These are phyloP conservation scores for Sarocladium kiliense DNA, from an alignment of 2,329 filamentous ascomycete species.

Conservation along the genomic window DNA sequence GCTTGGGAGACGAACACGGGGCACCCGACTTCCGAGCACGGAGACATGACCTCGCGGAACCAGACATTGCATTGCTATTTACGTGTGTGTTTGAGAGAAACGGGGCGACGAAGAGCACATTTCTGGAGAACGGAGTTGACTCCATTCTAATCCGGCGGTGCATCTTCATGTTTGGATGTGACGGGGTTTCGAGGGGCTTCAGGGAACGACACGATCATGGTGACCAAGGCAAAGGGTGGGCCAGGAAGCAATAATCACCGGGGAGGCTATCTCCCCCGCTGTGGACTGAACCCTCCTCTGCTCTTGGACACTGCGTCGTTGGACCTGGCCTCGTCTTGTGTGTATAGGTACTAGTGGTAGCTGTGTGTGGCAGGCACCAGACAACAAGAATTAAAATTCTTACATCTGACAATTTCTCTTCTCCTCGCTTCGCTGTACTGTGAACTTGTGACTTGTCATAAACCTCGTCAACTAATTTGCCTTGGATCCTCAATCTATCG, in stretches of 20 bases:
- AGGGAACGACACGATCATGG: slow-evolving; percentile 1
- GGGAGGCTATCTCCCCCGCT: background rate
- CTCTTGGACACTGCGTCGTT: background rate
- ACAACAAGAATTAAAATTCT: slow-evolving; percentile 8
- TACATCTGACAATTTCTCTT: background rate
- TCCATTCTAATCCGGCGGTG: background rate
- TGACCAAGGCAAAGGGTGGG: background rate
- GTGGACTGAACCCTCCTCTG: background rate
- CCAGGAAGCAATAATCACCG: slow-evolving; percentile 1
- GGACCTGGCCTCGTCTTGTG: slow-evolving; percentile 4
- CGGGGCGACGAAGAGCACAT: background rate
- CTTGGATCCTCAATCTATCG: background rate
- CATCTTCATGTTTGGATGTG: slow-evolving; percentile 5
- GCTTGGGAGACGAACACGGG: slow-evolving; percentile 3
- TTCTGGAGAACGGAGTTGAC: background rate
- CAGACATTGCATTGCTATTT: background rate
- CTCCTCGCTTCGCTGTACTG: background rate
- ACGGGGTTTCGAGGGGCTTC: background rate
- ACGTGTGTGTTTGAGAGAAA: slow-evolving; percentile 1
- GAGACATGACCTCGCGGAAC: background rate
- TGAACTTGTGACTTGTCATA: background rate
- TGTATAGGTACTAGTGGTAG: slow-evolving; percentile 8
- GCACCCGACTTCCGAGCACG: background rate
- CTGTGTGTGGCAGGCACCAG: slow-evolving; percentile 8
- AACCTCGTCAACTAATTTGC: too few species aligned